Evolutionary conservation across 129 eudicot species (phyloP), one percentile per base, ranked within the genome.

Genomic region (Pittosporum tobira): DNA sequence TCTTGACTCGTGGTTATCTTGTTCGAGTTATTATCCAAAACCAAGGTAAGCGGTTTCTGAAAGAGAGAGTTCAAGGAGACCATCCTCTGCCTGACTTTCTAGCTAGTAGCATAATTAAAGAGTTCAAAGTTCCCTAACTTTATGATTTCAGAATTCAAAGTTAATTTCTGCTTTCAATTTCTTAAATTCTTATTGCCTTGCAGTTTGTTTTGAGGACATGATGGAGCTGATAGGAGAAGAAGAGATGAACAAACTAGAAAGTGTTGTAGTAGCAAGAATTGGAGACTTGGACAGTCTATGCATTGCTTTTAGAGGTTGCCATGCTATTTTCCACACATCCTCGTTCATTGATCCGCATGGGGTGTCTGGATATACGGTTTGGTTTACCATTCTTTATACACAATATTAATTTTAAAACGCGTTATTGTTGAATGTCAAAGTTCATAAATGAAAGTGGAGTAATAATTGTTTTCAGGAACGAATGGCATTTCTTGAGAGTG

Each of bases 341-440:
- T 30, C 70, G 23, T 65, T 65, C 61, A 65, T 65, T 38, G 70
- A 65, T 65, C 70, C 70, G n/a, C 61, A 54, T 10, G 70, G 70
- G 9, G 44, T 65, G 9, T 31, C 70, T n/a, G 70, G 70, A 24
- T 65, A 65, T 18, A 65, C 61, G 51, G 70, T 65, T 9, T 4
- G n/a, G 49, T 21, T 36, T 50, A 7, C 26, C 14, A 0, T 10
- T 25, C 59, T 24, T 14, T 54, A 25, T 44, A 44, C 14, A 11
- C 38, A 34, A 9, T 34, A 34, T 34, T 34, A 34, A 34, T 34
- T 34, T 34, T n/a, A n/a, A n/a, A n/a, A n/a, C n/a, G n/a, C n/a
- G n/a, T n/a, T n/a, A n/a, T n/a, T n/a, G n/a, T n/a, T n/a, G n/a
- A n/a, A n/a, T n/a, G n/a, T n/a, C n/a, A n/a, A n/a, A n/a, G n/a